Evolutionary conservation across 2,329 filamentous ascomycete species (phyloP).

Genomic region (Aspergillus tanneri): DNA sequence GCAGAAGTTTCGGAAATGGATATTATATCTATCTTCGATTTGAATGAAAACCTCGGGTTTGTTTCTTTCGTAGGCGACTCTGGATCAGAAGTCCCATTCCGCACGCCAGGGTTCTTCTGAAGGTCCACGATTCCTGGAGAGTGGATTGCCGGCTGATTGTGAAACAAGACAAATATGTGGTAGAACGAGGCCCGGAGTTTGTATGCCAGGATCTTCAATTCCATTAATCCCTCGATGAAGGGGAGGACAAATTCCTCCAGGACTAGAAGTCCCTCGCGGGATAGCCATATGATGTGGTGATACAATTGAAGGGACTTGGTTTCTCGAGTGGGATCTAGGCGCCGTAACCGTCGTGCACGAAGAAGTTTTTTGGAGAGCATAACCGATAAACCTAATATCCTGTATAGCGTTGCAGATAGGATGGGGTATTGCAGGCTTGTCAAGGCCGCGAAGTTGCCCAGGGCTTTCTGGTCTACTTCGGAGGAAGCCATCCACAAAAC

Average conservation of each 20-base stretch:
- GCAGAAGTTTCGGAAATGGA: conserved; percentile 7
- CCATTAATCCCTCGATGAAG: conserved; percentile 72
- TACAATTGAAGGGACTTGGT: conserved; percentile 81
- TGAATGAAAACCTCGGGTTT: conserved; percentile 20
- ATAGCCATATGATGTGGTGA: conserved; percentile 91
- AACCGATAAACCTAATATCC: conserved; percentile 85
- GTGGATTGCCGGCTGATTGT: conserved; percentile 80
- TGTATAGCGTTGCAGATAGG: conserved; percentile 75
- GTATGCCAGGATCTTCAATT: conserved; percentile 84
- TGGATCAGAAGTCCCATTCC: conserved; percentile 30
- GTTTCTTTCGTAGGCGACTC: conserved; percentile 20
- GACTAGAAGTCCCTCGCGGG: conserved; percentile 84
- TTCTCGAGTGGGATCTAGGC: conserved; percentile 73
- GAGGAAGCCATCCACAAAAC: conserved; percentile 79
- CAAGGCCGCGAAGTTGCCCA: conserved; percentile 80
- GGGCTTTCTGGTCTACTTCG: conserved; percentile 95
- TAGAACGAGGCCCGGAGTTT: conserved; percentile 94
- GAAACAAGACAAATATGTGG: conserved; percentile 94
- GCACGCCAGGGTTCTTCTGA: conserved; percentile 27
- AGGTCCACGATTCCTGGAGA: conserved; percentile 53
- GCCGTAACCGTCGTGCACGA: conserved; percentile 76
- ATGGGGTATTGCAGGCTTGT: conserved; percentile 75
- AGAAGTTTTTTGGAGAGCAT: conserved; percentile 82
- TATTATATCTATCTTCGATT: conserved; percentile 17
- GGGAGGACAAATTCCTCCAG: conserved; percentile 84